Percentiles rank a stretch among this genome's conserved stretches.
Conservation (phyloP, 2,329 filamentous ascomycete species). For the Trichoderma koningii region DNA sequence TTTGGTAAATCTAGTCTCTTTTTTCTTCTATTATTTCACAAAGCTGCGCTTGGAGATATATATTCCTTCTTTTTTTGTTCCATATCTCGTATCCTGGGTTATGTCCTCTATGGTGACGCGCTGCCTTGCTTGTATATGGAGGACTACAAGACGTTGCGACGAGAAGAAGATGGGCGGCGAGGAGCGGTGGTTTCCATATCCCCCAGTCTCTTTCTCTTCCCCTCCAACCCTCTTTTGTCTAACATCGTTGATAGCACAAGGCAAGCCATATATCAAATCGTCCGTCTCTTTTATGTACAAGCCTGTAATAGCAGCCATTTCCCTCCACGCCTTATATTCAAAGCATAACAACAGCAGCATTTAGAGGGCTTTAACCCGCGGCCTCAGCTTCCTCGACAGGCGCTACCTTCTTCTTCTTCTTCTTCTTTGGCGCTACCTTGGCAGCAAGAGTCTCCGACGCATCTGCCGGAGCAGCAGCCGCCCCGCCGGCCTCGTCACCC, state of each 20-base stretch:
- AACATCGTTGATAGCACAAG: too few species aligned
- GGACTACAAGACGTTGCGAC: too few species aligned
- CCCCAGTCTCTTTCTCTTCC: too few species aligned
- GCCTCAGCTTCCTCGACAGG: slow-evolving; percentile 38
- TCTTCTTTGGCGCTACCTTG: slow-evolving; percentile 46
- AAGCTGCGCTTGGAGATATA: not conserved
- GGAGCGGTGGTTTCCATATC: too few species aligned
- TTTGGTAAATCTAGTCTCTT: slow-evolving; percentile 4
- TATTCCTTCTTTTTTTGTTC: not conserved
- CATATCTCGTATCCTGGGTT: not conserved
- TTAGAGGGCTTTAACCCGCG: slow-evolving; percentile 25
- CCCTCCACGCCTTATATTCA: not conserved
- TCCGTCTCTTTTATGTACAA: too few species aligned
- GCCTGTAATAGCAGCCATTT: too few species aligned
- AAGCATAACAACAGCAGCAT: not conserved
- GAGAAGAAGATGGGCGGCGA: too few species aligned
- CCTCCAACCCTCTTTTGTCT: too few species aligned
- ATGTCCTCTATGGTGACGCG: not conserved
- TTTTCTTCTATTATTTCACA: not conserved
- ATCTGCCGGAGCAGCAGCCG: slow-evolving; percentile 17
- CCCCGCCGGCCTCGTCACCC: not conserved
- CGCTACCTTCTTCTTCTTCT: slow-evolving; percentile 49
- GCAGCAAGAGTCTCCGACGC: not conserved
- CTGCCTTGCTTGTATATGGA: too few species aligned
- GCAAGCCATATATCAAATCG: too few species aligned